A percentile compares a stretch with the other conserved stretches of the same genome.
phyloP scores from a whole-genome alignment of 805 yeast species.

The Saturnispora ahearnii region DNA sequence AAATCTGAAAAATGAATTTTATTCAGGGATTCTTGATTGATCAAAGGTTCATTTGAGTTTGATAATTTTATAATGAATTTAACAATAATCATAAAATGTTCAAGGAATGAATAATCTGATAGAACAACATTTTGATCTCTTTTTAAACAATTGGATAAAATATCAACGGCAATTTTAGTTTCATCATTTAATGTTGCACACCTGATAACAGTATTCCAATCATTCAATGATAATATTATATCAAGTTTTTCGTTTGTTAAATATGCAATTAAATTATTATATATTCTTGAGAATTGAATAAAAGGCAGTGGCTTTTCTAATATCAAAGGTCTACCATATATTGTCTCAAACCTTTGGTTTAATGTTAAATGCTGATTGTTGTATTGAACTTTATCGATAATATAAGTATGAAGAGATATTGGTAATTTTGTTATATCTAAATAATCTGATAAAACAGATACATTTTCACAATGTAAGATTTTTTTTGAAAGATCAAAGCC shows the following conservation, averaged over 20 bases:
- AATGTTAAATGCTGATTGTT: constrained; percentile 44
- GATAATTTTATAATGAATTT: constrained; percentile 23
- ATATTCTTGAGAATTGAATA: constrained; percentile 25
- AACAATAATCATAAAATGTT: constrained; percentile 26
- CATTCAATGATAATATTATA: constrained; percentile 15
- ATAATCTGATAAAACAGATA: constrained; percentile 33
- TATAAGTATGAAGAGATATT: constrained; percentile 66
- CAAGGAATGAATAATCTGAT: constrained; percentile 44
- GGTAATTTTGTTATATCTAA: constrained; percentile 72
- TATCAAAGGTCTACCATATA: constrained; percentile 27
- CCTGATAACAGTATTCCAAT: constrained; percentile 25
- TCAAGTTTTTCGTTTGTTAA: constrained; percentile 22
- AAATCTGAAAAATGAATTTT: constrained; percentile 10
- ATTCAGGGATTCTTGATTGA: constrained; percentile 19
- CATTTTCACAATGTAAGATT: constrained; percentile 29
- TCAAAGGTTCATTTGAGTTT: constrained; percentile 23
- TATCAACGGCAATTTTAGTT: constrained; percentile 31
- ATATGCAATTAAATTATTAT: constrained; percentile 28
- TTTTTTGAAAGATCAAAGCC: constrained; percentile 13
- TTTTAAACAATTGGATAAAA: constrained; percentile 36
- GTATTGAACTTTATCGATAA: constrained; percentile 44
- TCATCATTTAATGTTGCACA: constrained; percentile 20
- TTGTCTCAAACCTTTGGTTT: constrained; percentile 32
- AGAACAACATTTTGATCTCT: constrained; percentile 43
- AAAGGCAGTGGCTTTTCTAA: constrained; percentile 15